Evolutionary conservation across 176 grass and related monocot species (phyloP), one percentile per base, ranked within the genome.

Genomic region (Zea luxurians): DNA sequence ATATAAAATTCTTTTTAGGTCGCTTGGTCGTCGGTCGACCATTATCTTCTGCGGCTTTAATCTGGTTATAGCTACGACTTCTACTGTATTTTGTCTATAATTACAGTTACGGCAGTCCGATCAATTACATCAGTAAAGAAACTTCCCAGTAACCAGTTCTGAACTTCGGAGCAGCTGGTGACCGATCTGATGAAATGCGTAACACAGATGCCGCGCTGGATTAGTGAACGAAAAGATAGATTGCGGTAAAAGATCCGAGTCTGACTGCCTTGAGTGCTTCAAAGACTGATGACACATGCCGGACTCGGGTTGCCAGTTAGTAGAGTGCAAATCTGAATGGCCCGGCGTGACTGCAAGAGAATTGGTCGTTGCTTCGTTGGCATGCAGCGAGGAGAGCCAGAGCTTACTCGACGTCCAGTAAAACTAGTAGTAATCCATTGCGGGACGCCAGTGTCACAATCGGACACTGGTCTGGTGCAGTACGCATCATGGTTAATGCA

Each of bases 401-500:
- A 15, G 52, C 52, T 54, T 18, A 57, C 17, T 57, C 54, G 18
- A 2, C 3, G 54, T 57, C 17, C 54, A 18, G 54, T 57, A 57
- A 57, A 54, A 54, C 52, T 8, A 21, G 20, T 17, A 15, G 46
- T 42, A 4, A 61, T 11, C 41, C 13, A 46, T 59, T 46, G 40
- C 41, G 70, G 17, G 37, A 74, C 80, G 70, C 61, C 60, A 82
- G 15, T 74, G 59, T 82, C 61, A 44, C 80, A 41, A 47, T 75
- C 80, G 20, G 35, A n/a, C 17, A 21, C 79, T 82, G 55, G 79
- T 20, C 17, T 48, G 2, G 21, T 10, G 61, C 61, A 37, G 48
- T 55, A 57, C 65, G 37, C 50, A 55, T 74, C 38, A 15, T 20
- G 37, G 61, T 66, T 53, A 74, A 46, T 74, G 71, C 52, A n/a